Evolutionary conservation across 2,329 filamentous ascomycete species (phyloP), one percentile per base, ranked within the genome.

Genomic region (Sporothrix schenckii): DNA sequence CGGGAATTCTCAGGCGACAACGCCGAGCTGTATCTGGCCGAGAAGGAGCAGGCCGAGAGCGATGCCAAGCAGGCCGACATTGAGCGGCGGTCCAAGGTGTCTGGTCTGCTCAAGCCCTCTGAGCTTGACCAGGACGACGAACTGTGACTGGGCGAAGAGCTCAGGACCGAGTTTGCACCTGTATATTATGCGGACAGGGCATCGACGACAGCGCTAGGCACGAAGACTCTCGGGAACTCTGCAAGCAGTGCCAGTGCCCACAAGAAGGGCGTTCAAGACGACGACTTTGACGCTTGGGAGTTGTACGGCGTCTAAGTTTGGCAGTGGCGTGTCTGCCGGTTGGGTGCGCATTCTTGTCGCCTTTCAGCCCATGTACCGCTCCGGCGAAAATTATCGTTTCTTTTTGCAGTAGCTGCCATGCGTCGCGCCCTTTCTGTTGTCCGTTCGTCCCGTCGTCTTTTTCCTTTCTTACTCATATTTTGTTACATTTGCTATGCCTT

Each of bases 1-100:
- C 97, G 97, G 82, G 96, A 99, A 81, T 99, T 98, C 73, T 90
- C 93, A 0, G 95, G 92, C 68, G 95, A 99, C 81, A 97, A 98
- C 76, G 89, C 94, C 0, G 95, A 99, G 78, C 86, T 99, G 11
- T 99, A 91, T 80, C 89, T 92, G 4, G 94, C 97, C 71, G 95
- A 99, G 80, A 93, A 97, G 80, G 95, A 99, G 81, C 91, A 96
- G 80, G 93, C 93, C 74, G 91, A 94, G 72, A 89, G 89, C 74
- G 92, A 94, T 76, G 92, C 92, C 61, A 93, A 94, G 80, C 89
- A 91, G 65, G 92, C 93, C 27, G 96, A 99, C 79, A 90, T 94
- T 76, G 93, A 97, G 81, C 91, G 94, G 75, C 89, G 92, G 73
- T 92, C 94, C 83, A 98, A 97, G 85, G 93, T 99, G 70, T 94